phyloP scores from a whole-genome alignment of 805 yeast species.

The Candida koratica region DNA sequence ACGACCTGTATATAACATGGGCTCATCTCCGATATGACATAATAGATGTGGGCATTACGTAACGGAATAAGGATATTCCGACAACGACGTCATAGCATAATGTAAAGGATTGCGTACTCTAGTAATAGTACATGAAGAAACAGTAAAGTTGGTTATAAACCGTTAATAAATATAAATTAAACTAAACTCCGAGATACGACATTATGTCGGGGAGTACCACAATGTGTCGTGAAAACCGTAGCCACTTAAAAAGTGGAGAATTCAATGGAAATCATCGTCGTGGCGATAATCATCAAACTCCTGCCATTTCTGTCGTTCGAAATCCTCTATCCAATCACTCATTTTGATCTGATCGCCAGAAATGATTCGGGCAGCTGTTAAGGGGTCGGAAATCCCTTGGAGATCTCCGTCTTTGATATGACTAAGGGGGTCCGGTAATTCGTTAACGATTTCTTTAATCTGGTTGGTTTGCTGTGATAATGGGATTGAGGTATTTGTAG shows the following conservation, averaged over 20 bases:
- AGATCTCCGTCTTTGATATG: conserved; percentile 40
- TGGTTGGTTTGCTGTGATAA: conserved; percentile 1
- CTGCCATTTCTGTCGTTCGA: conserved; percentile 24
- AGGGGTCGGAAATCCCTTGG: conserved; percentile 26
- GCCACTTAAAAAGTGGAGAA: too few relatives aligned
- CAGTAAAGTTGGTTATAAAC: too few relatives aligned
- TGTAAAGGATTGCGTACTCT: too few relatives aligned
- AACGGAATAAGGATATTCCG: conserved; percentile 6
- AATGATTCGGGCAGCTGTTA: conserved; percentile 37
- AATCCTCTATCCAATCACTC: conserved; percentile 36
- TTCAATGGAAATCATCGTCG: conserved; percentile 31
- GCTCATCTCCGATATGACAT: conserved; percentile 7
- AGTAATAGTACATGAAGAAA: too few relatives aligned
- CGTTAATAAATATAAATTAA: too few relatives aligned
- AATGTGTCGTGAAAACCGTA: too few relatives aligned
- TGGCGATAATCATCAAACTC: conserved; percentile 41
- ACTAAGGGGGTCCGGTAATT: conserved; percentile 40
- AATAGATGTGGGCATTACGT: conserved; percentile 2
- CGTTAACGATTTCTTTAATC: conserved; percentile 1
- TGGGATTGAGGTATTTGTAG: conserved; percentile 1
- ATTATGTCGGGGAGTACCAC: too few relatives aligned
- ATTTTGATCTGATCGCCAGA: conserved; percentile 39
- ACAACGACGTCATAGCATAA: too few relatives aligned
- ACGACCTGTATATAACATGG: conserved; percentile 3
- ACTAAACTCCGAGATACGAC: too few relatives aligned